Evolutionary conservation across 345 rosid genomes (phyloP).

Genomic region (Dipteronia dyeriana): DNA sequence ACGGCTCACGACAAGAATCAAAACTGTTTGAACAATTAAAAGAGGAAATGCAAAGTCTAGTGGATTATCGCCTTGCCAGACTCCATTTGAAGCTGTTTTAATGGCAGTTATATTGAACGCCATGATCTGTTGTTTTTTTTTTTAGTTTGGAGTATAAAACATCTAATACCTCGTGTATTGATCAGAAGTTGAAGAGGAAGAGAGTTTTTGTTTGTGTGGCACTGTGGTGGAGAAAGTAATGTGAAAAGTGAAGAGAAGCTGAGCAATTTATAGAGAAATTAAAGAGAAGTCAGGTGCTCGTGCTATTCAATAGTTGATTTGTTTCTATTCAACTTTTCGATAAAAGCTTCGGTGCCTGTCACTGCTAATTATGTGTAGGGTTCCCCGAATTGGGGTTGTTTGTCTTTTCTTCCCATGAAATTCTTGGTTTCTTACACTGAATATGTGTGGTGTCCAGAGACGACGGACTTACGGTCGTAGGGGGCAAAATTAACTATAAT

Average conservation of each 20-base stretch:
- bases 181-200: not conserved
- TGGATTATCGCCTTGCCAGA: constrained; percentile 93
- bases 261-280: constrained; percentile 5
- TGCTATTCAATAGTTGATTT: not conserved
- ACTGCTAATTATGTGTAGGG: not conserved
- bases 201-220: not conserved
- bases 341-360: not conserved
- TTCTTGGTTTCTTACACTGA: not conserved
- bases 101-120: constrained; percentile 59
- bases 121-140: constrained; percentile 23
- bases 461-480: no score
- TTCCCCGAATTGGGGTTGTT: not conserved
- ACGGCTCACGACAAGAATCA: constrained; percentile 66
- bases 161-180: not conserved
- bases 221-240: not conserved
- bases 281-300: not conserved
- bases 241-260: not conserved
- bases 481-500: no score
- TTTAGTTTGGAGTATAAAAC: no score
- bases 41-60: constrained; percentile 79
- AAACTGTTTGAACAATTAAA: constrained; percentile 66
- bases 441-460: not conserved
- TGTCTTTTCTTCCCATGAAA: not conserved
- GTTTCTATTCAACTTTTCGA: not conserved
- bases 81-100: constrained; percentile 79